phyloP scores from a whole-genome alignment of 306 rosid genomes.

The Cicer pinnatifidum region DNA sequence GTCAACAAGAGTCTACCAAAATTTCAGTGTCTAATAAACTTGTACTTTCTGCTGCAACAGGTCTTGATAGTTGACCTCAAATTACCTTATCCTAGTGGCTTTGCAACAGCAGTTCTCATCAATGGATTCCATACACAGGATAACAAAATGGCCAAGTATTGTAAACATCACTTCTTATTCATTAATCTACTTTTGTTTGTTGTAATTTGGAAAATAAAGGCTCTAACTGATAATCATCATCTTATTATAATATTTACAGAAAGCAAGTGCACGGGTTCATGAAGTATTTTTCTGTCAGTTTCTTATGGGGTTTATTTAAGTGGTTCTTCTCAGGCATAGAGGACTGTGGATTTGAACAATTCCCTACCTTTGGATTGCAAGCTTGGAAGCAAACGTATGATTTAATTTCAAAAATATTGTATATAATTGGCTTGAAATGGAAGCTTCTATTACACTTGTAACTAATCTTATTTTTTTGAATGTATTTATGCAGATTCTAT shows the following conservation, averaged over 20 bases:
- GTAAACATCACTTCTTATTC: constrained; percentile 19
- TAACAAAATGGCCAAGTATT: constrained; percentile 84
- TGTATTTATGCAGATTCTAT: constrained; percentile 69
- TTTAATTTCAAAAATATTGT: constrained; percentile 11
- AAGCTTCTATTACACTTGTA: background rate
- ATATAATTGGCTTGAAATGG: constrained; percentile 16
- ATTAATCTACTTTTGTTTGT: background rate
- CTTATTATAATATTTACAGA: constrained; percentile 54
- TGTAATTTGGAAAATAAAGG: background rate
- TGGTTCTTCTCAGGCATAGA: constrained; percentile 87
- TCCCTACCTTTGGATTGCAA: constrained; percentile 89
- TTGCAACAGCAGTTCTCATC: constrained; percentile 94
- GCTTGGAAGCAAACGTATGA: constrained; percentile 87
- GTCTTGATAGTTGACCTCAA: constrained; percentile 90
- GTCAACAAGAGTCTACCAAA: background rate
- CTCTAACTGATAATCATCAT: constrained; percentile 1
- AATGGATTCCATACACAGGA: constrained; percentile 95
- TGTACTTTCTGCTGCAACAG: constrained; percentile 52
- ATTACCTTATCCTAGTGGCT: constrained; percentile 86
- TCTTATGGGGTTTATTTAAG: constrained; percentile 89
- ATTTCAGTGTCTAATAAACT: constrained; percentile 4
- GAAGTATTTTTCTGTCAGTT: constrained; percentile 78
- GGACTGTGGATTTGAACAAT: constrained; percentile 79
- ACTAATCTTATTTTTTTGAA: constrained; percentile 11
- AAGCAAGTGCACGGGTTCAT: constrained; percentile 79